A percentile compares a stretch with the other conserved stretches of the same genome.
Evolutionary conservation across 495 filamentous ascomycete genomes (phyloP).

Genomic region (Hypoxylon lienhwacheense): DNA sequence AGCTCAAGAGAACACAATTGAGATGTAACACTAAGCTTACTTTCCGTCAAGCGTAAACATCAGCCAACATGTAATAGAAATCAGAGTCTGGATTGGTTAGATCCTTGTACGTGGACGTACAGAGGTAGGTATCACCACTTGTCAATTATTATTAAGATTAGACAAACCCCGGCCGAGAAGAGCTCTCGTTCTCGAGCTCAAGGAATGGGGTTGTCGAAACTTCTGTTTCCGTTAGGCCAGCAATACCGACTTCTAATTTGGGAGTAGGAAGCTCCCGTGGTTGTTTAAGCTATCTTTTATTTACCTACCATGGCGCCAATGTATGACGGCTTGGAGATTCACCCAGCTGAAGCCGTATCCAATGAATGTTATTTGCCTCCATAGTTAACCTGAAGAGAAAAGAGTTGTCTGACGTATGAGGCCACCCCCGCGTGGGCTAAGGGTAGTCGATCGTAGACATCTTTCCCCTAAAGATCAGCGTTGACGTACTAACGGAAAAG

Average conservation of each 20-base stretch:
- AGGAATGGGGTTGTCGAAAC: conserved; percentile 9
- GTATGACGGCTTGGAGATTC: conserved; percentile 21
- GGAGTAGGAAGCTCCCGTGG: conserved; percentile 8
- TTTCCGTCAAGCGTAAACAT: not conserved
- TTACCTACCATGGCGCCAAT: conserved; percentile 21
- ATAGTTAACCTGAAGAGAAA: conserved; percentile 11
- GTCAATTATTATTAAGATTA: not conserved
- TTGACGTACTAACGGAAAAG: conserved; percentile 15
- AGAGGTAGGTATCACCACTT: no score
- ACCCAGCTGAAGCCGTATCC: conserved; percentile 28
- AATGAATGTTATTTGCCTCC: conserved; percentile 9
- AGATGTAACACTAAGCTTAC: not conserved
- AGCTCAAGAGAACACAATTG: no score
- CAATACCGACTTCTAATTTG: conserved; percentile 21
- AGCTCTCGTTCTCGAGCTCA: not conserved
- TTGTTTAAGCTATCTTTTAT: conserved; percentile 5
- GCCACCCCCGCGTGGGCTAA: conserved; percentile 14
- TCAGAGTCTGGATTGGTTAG: not conserved
- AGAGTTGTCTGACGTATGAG: conserved; percentile 29
- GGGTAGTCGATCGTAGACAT: no score
- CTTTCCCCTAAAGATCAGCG: conserved; percentile 24
- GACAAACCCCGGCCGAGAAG: conserved; percentile 4
- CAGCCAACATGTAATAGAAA: no score
- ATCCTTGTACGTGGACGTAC: no score
- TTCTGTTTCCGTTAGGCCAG: conserved; percentile 13